Evolutionary conservation across 106 monocot species (phyloP).

Genomic region (Dactylorhiza incarnata): DNA sequence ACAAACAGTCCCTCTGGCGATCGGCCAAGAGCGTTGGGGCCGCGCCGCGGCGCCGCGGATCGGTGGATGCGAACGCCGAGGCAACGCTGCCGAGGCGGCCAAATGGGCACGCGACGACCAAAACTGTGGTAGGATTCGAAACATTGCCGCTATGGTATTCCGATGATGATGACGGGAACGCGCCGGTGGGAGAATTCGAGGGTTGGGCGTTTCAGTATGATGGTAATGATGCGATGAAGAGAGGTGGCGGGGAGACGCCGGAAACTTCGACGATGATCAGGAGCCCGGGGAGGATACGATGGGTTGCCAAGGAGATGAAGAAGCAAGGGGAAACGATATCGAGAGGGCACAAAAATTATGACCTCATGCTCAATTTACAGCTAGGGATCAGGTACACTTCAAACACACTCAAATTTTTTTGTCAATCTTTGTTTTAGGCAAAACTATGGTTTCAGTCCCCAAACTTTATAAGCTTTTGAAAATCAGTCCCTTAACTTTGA

Average conservation of each 20-base stretch:
- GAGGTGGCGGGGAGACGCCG: neutral
- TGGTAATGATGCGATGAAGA: neutral
- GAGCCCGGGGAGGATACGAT: constrained; percentile 14
- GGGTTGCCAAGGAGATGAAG: constrained; percentile 39
- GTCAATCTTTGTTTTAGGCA: too few species aligned
- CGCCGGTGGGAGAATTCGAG: neutral
- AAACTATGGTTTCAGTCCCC: too few species aligned
- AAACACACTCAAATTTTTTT: neutral
- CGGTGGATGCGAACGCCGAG: constrained; percentile 3
- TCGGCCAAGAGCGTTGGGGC: constrained; percentile 2
- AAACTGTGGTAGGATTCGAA: constrained; percentile 12
- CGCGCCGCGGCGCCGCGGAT: constrained; percentile 5
- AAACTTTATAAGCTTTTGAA: too few species aligned
- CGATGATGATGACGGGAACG: constrained; percentile 9
- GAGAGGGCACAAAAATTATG: constrained; percentile 88
- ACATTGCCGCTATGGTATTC: constrained; percentile 9
- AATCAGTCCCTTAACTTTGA: too few species aligned
- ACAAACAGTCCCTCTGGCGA: constrained; percentile 26
- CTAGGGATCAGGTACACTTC: constrained; percentile 74
- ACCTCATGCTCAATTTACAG: constrained; percentile 97
- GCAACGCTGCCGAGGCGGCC: constrained; percentile 1
- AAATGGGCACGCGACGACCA: constrained; percentile 12
- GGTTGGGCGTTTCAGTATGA: neutral
- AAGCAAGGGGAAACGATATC: constrained; percentile 80
- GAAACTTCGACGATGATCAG: neutral